These are phyloP conservation scores for Elongisporangium prolatum DNA, from an alignment of 352 stramenopile species.

Conservation along the genomic window DNA sequence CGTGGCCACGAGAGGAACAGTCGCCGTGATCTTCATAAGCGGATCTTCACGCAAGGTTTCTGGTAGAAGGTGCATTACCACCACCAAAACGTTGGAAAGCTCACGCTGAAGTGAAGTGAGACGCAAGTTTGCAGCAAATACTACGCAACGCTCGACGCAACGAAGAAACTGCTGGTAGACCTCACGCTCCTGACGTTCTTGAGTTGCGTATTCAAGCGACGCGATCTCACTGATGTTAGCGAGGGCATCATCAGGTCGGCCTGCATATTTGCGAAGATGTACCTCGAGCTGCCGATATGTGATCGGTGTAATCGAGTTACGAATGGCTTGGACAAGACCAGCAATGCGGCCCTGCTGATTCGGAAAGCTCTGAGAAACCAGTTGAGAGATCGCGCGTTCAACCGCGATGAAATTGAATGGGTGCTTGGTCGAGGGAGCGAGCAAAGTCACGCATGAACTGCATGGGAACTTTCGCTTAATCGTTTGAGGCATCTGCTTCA, in stretches of 20 bases:
- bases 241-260: constrained; percentile 62
- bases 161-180: constrained; percentile 35
- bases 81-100: constrained; percentile 30
- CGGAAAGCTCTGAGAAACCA: constrained; percentile 56
- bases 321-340: constrained; percentile 43
- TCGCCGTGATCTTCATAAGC: constrained; percentile 7
- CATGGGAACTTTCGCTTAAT: constrained; percentile 27
- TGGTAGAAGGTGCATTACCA: constrained; percentile 4
- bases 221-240: constrained; percentile 49
- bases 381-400: constrained; percentile 36
- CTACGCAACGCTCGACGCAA: constrained; percentile 48
- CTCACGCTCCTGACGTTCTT: constrained; percentile 35
- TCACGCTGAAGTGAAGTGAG: constrained; percentile 45
- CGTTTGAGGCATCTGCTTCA: constrained; percentile 21
- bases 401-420: constrained; percentile 59
- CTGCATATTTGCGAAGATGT: constrained; percentile 64
- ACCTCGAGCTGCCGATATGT: constrained; percentile 72
- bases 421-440: constrained; percentile 35
- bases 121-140: constrained; percentile 52
- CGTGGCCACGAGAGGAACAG: constrained; percentile 20
- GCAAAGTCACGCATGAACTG: constrained; percentile 16
- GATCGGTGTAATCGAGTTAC: constrained; percentile 48
- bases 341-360: constrained; percentile 68
- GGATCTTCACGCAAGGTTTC: background rate
- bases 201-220: constrained; percentile 38